Conservation (phyloP, 2,329 filamentous ascomycete species). For the Botrytis fabae region DNA sequence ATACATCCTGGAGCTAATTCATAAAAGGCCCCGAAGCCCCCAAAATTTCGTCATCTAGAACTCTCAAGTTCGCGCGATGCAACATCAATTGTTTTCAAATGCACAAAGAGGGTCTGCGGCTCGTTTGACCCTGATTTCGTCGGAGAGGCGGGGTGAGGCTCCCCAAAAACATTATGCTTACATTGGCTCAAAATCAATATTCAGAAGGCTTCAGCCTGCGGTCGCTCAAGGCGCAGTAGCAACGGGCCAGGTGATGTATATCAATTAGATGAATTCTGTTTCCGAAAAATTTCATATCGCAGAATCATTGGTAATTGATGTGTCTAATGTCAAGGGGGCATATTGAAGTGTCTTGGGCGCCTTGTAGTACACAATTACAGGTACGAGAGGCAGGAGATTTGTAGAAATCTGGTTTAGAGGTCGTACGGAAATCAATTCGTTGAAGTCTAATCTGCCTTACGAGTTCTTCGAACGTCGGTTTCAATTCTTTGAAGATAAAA, state of each 20-base stretch:
- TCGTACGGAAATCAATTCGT: not conserved
- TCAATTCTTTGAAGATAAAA: no score
- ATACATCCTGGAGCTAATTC: not conserved
- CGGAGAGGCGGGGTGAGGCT: not conserved
- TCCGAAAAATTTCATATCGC: not conserved
- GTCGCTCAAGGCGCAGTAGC: not conserved
- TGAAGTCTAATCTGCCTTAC: no score
- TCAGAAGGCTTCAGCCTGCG: not conserved
- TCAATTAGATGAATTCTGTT: not conserved
- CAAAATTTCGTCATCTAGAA: not conserved
- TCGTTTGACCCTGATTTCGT: not conserved
- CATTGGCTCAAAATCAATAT: not conserved
- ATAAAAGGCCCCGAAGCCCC: not conserved
- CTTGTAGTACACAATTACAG: not conserved
- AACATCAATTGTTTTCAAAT: not conserved
- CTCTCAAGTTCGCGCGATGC: not conserved
- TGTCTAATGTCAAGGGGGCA: not conserved
- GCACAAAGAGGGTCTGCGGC: not conserved
- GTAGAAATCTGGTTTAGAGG: not conserved
- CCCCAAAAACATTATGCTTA: not conserved
- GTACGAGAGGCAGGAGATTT: not conserved
- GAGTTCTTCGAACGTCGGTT: no score
- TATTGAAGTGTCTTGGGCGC: not conserved
- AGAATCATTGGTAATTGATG: not conserved
- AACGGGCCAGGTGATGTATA: not conserved